phyloP scores from a whole-genome alignment of 2,329 filamentous ascomycete species.

The Geosmithia morbida region DNA sequence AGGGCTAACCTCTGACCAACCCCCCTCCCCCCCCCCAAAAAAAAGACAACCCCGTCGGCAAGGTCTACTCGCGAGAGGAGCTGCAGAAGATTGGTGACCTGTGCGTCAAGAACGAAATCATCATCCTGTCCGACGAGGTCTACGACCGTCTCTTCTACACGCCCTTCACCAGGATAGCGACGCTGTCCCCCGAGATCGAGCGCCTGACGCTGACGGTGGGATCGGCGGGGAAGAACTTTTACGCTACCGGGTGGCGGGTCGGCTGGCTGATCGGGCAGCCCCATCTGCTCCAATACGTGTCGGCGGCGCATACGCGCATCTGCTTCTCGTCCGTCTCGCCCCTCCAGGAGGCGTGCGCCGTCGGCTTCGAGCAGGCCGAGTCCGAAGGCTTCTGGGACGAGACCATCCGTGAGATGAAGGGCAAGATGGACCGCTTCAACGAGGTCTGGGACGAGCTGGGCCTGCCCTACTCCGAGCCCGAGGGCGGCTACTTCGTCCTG shows the following conservation, averaged over 20 bases:
- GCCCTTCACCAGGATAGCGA: slow-evolving; percentile 85
- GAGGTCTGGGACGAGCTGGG: slow-evolving; percentile 62
- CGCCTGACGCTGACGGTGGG: slow-evolving; percentile 84
- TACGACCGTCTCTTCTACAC: slow-evolving; percentile 94
- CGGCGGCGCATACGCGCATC: slow-evolving; percentile 86
- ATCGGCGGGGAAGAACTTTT: slow-evolving; percentile 96
- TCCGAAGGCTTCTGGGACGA: slow-evolving; percentile 75
- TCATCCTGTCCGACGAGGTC: slow-evolving; percentile 85
- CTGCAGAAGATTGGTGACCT: slow-evolving; percentile 74
- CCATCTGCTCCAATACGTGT: slow-evolving; percentile 80
- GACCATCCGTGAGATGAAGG: slow-evolving; percentile 75
- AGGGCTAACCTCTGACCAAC: neutral
- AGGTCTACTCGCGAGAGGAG: slow-evolving; percentile 79
- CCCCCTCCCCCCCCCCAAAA: no score
- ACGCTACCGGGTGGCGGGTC: slow-evolving; percentile 92
- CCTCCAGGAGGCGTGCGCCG: slow-evolving; percentile 83
- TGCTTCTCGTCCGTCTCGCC: slow-evolving; percentile 92
- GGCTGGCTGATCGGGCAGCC: slow-evolving; percentile 87
- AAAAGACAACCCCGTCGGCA: slow-evolving; percentile 87
- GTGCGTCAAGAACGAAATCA: slow-evolving; percentile 83
- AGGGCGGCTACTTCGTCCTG: slow-evolving; percentile 95
- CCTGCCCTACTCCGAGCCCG: slow-evolving; percentile 76
- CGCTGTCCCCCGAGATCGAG: slow-evolving; percentile 79
- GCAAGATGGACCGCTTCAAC: slow-evolving; percentile 79
- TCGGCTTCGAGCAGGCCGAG: slow-evolving; percentile 87